Evolutionary conservation across 2,329 filamentous ascomycete species (phyloP).

Genomic region (Alternaria viburni): DNA sequence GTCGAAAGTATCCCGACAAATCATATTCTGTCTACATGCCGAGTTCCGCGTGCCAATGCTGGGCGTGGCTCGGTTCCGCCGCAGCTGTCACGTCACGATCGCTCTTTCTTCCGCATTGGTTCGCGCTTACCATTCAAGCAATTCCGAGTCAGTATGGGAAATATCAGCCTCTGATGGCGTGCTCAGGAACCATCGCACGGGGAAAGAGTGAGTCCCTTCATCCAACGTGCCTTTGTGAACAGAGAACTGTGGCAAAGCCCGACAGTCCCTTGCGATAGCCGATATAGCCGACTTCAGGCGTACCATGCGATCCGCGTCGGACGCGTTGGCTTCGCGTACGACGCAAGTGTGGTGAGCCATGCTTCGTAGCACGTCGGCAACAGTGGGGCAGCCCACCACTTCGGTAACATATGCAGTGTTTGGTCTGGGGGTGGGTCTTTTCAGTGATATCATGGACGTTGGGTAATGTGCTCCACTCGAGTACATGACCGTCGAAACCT

Average conservation of each 20-base stretch:
- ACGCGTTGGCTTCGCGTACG: background rate
- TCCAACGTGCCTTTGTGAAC: background rate
- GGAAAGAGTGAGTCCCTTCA: background rate
- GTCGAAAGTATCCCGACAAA: slow-evolving; percentile 20
- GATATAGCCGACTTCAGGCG: background rate
- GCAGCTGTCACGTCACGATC: slow-evolving; percentile 7
- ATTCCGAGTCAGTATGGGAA: background rate
- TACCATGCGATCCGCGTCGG: background rate
- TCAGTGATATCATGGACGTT: background rate
- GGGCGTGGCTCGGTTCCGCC: slow-evolving; percentile 36
- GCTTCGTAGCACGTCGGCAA: background rate
- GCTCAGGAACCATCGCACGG: slow-evolving; percentile 9
- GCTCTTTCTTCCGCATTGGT: background rate
- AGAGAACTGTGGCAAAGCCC: background rate
- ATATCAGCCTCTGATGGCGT: background rate
- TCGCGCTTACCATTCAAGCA: slow-evolving; percentile 1
- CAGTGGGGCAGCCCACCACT: background rate
- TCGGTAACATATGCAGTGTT: background rate
- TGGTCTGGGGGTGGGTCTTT: background rate
- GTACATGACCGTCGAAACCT: background rate
- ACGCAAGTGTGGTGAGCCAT: background rate
- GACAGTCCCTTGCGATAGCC: background rate
- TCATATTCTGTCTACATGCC: slow-evolving; percentile 23
- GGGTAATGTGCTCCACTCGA: background rate
- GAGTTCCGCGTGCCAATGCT: slow-evolving; percentile 34